Evolutionary conservation across 1,139 yeast genomes (phyloP).

Genomic region (Schizosaccharomyces versatilis): DNA sequence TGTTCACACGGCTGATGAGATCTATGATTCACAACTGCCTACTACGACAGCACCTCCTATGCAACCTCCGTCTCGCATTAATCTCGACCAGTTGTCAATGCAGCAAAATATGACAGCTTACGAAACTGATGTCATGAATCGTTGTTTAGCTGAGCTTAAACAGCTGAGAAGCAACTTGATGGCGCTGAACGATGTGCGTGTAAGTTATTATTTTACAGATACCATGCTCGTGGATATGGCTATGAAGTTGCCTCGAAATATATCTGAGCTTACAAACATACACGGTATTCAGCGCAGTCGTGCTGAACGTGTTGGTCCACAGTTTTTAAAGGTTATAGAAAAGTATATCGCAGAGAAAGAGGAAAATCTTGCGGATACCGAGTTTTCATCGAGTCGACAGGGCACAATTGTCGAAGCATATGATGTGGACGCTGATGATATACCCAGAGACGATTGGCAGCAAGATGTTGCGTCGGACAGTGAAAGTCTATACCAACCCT

Average conservation of each 20-base stretch:
- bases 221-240: constrained; percentile 7
- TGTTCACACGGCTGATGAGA: background rate
- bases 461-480: background rate
- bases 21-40: background rate
- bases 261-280: constrained; percentile 3
- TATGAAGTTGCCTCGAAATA: constrained; percentile 4
- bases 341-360: constrained; percentile 6
- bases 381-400: background rate
- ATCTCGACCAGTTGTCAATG: constrained; percentile 2
- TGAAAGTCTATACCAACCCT: background rate
- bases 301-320: constrained; percentile 4
- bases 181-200: constrained; percentile 3
- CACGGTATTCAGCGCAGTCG: background rate
- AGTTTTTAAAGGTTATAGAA: constrained; percentile 4
- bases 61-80: background rate
- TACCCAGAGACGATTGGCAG: background rate
- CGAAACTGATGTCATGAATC: constrained; percentile 5
- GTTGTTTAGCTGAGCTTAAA: constrained; percentile 6
- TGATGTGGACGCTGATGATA: background rate
- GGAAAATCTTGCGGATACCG: constrained; percentile 4
- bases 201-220: constrained; percentile 6
- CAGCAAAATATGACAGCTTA: constrained; percentile 3
- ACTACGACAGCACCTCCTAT: background rate
- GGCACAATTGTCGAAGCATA: background rate
- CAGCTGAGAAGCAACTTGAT: constrained; percentile 3